phyloP scores from a whole-genome alignment of 2,329 filamentous ascomycete species.

The Penicillium sp. region DNA sequence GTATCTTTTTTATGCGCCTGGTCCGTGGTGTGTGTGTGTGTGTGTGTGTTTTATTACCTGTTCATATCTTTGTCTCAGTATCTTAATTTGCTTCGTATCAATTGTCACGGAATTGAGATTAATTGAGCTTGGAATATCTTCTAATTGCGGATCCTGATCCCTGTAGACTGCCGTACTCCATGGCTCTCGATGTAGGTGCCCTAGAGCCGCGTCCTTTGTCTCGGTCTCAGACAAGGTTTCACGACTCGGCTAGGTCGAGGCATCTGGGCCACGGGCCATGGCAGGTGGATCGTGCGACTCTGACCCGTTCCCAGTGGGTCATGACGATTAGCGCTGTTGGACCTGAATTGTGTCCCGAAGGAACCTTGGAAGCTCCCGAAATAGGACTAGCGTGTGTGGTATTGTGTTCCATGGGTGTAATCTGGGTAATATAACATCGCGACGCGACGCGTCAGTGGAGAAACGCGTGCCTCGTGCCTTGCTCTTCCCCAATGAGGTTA shows the following conservation, averaged over 20 bases:
- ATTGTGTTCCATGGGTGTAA: neutral
- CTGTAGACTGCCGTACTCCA: neutral
- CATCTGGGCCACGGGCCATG: neutral
- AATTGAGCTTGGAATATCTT: neutral
- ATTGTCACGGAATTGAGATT: neutral
- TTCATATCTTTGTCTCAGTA: neutral
- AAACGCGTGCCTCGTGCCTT: neutral
- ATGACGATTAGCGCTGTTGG: neutral
- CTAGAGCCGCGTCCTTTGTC: neutral
- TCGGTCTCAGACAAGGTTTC: neutral
- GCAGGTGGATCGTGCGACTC: neutral
- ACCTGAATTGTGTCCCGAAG: neutral
- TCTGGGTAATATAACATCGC: neutral
- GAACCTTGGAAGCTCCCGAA: neutral
- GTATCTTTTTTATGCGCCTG: neutral
- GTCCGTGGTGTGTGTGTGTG: neutral
- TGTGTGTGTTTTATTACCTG: neutral
- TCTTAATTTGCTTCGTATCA: neutral
- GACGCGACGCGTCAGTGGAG: constrained; percentile 7
- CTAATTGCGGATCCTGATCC: neutral
- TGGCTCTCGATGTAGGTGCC: neutral
- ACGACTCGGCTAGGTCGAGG: neutral
- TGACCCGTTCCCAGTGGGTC: neutral
- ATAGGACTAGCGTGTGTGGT: neutral
- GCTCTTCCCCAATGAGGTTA: constrained; percentile 4